Evolutionary conservation across 768 basidiomycete genomes (phyloP).

Genomic region (Sporobolomyces roseus): DNA sequence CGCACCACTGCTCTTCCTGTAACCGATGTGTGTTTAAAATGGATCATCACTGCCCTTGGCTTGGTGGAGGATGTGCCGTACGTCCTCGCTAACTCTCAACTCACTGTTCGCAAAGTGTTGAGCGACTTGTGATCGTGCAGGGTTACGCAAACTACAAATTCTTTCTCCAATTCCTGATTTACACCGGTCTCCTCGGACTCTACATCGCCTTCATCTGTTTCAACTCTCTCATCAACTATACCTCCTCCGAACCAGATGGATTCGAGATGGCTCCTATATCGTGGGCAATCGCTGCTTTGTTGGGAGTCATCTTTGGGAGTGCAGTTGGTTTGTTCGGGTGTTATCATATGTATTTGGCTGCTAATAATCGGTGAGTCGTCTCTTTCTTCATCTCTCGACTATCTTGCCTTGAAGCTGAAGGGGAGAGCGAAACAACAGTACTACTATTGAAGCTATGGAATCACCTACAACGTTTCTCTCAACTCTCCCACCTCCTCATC

Average conservation of each 20-base stretch:
- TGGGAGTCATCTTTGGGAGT: slow-evolving; percentile 32
- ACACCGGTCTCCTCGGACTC: slow-evolving; percentile 28
- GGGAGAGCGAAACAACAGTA: neutral
- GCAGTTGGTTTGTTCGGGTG: slow-evolving; percentile 21
- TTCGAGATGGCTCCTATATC: slow-evolving; percentile 37
- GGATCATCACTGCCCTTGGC: slow-evolving; percentile 42
- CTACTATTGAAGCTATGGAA: slow-evolving; percentile 38
- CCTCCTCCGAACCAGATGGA: slow-evolving; percentile 11
- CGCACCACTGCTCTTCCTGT: slow-evolving; percentile 40
- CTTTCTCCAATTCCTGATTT: slow-evolving; percentile 35
- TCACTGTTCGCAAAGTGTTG: neutral
- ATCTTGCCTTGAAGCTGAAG: too few relatives aligned
- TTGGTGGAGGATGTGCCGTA: slow-evolving; percentile 36
- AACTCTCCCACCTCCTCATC: neutral
- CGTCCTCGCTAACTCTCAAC: neutral
- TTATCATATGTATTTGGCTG: slow-evolving; percentile 36
- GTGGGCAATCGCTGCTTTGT: slow-evolving; percentile 32
- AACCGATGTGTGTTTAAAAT: slow-evolving; percentile 35
- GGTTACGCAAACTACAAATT: slow-evolving; percentile 41
- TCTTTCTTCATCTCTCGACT: too few relatives aligned
- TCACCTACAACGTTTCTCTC: slow-evolving; percentile 1
- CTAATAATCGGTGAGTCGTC: slow-evolving; percentile 32
- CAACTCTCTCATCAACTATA: slow-evolving; percentile 23
- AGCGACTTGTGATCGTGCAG: too few relatives aligned
- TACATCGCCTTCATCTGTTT: slow-evolving; percentile 9